phyloP scores from a whole-genome alignment of 768 basidiomycete genomes.

The Mycena metata region DNA sequence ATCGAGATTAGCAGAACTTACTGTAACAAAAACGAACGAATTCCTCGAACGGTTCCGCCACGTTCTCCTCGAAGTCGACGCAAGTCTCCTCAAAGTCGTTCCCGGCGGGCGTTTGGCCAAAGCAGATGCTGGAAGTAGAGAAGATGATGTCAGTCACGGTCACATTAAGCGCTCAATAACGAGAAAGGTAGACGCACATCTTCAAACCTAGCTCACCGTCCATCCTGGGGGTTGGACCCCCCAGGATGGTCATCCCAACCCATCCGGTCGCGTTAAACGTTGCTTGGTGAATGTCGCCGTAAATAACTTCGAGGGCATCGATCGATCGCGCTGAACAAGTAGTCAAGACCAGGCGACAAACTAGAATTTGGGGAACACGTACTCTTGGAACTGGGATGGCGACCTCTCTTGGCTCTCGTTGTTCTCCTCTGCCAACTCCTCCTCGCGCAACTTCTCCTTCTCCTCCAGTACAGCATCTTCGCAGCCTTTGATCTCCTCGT shows the following conservation, averaged over 20 bases:
- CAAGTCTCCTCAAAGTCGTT: conserved; percentile 24
- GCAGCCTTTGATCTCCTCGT: too few species aligned
- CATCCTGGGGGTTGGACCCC: conserved; percentile 14
- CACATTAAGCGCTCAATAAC: background rate
- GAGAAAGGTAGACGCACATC: background rate
- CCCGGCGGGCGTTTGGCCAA: conserved; percentile 3
- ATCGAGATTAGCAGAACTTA: too few species aligned
- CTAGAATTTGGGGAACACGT: too few species aligned
- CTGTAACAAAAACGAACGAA: background rate
- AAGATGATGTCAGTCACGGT: too few species aligned
- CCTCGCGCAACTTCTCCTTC: too few species aligned
- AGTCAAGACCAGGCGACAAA: too few species aligned
- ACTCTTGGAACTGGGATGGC: too few species aligned
- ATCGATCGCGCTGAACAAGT: too few species aligned
- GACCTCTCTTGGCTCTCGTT: too few species aligned
- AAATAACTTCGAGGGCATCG: background rate
- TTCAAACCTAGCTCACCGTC: conserved; percentile 11
- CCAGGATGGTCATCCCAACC: conserved; percentile 8
- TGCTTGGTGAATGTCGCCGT: background rate
- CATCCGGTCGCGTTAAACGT: background rate
- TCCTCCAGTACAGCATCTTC: too few species aligned
- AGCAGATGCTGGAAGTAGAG: conserved; percentile 13
- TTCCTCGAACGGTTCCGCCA: background rate
- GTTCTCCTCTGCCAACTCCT: too few species aligned
- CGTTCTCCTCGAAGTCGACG: conserved; percentile 9